Conservation (phyloP, 768 basidiomycete species). For the Leccinum arenicola region DNA sequence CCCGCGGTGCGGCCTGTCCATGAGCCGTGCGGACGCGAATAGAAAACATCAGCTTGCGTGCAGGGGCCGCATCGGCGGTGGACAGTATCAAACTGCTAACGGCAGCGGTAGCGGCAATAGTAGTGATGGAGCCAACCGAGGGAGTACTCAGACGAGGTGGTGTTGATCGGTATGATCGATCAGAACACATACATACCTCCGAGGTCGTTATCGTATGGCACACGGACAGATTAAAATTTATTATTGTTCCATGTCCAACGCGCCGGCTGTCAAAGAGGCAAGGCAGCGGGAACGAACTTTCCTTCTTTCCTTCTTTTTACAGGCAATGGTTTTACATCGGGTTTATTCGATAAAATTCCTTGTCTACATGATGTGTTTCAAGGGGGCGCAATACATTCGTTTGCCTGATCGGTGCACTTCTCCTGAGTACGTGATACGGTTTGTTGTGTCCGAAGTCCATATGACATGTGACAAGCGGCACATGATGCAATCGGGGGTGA, state of each 20-base stretch:
- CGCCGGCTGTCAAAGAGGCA: no score
- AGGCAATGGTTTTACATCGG: background rate
- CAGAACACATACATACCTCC: background rate
- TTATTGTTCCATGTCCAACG: background rate
- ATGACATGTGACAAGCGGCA: background rate
- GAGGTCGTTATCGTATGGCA: background rate
- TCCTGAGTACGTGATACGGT: background rate
- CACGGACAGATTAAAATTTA: background rate
- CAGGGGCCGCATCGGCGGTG: background rate
- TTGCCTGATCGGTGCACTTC: background rate
- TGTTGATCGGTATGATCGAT: background rate
- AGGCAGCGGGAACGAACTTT: background rate
- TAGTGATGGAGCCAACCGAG: background rate
- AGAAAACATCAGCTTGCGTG: constrained; percentile 22
- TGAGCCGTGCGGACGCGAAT: constrained; percentile 24
- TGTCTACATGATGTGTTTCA: background rate
- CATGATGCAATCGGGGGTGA: background rate
- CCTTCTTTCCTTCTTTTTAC: background rate
- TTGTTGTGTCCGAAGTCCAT: background rate
- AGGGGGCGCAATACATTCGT: background rate
- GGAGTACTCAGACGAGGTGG: background rate
- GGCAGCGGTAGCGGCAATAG: background rate
- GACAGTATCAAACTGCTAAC: background rate
- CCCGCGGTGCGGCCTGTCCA: constrained; percentile 8
- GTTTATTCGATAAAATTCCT: background rate